Evolutionary conservation across 768 basidiomycete genomes (phyloP).

Genomic region (Macrolepiota fuliginosa): DNA sequence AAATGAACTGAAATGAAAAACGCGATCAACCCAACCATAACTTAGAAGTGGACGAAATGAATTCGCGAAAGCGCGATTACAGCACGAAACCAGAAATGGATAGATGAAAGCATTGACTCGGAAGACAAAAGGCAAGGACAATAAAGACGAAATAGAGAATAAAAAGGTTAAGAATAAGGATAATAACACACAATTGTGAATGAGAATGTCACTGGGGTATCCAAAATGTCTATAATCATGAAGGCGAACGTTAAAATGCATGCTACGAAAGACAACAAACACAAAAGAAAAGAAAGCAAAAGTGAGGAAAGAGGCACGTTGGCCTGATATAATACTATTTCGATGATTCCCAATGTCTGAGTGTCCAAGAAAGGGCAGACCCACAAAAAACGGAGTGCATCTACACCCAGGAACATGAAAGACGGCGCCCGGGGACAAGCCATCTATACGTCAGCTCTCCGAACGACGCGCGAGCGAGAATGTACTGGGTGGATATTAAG

Average conservation of each 20-base stretch:
- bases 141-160: neutral
- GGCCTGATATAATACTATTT: neutral
- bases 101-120: neutral
- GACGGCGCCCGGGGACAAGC: too few species aligned
- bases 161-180: neutral
- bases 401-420: too few species aligned
- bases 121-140: neutral
- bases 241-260: neutral
- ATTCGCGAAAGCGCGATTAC: neutral
- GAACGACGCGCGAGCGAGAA: too few species aligned
- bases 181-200: neutral
- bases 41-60: neutral
- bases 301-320: neutral
- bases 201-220: neutral
- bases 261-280: neutral
- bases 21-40: neutral
- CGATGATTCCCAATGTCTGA: neutral
- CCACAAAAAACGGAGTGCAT: neutral
- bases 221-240: neutral
- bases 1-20: neutral
- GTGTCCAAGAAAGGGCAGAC: neutral
- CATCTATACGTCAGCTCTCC: too few species aligned
- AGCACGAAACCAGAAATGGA: neutral
- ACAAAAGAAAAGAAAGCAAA: neutral
- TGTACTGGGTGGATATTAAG: too few species aligned